Base-by-base conservation (phyloP, 1,284 basidiomycete genomes). In the Puccinia hordei region DNA sequence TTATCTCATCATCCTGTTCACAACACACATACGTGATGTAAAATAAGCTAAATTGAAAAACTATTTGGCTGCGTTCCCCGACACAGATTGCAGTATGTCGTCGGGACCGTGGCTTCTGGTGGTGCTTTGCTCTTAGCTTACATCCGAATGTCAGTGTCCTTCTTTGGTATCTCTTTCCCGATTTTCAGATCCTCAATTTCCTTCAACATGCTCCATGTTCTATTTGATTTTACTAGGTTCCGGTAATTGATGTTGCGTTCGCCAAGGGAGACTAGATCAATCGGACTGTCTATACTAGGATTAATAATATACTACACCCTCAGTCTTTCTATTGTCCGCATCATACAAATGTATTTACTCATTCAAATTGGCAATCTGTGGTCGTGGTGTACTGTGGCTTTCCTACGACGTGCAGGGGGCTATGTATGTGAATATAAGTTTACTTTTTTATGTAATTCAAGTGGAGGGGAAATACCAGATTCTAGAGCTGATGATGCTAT, bases 41-140 rank as follows among this genome's bases (percentile, higher is more conserved):
- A 19, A 66, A 27, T 3, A 41, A 33, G 9, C 9, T 12, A 35
- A 17, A 35, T 30, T 8, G 4, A 2, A 57, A 6, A n/a, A 41
- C 49, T 38, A 38, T 55, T 55, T 49, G 3, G 46, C 19, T 68
- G 66, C 27, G 35, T 68, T 15, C 9, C 17, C 9, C 49, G n/a
- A 35, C 13, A 15, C 35, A 79, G 77, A 57, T 68, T 79, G 35
- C 77, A 79, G 46, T 79, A 79, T 24, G 77, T 79, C 27, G 77
- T 79, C 22, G 77, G 77, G 17, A 79, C 77, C 17, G 77, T 79
- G 15, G 77, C 77, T 46, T 79, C 77, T 53, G 65, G 77, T 19
- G 77, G 77, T 5, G 77, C 77, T 49, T 38, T 79, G 33, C n/a
- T 79, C 15, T 27, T 79, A 35, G 77, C 77, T 33, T 79, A 79